Evolutionary conservation across 2,329 filamentous ascomycete genomes (phyloP), one percentile per base, ranked within the genome.

Genomic region (Lizonia empirigonia): DNA sequence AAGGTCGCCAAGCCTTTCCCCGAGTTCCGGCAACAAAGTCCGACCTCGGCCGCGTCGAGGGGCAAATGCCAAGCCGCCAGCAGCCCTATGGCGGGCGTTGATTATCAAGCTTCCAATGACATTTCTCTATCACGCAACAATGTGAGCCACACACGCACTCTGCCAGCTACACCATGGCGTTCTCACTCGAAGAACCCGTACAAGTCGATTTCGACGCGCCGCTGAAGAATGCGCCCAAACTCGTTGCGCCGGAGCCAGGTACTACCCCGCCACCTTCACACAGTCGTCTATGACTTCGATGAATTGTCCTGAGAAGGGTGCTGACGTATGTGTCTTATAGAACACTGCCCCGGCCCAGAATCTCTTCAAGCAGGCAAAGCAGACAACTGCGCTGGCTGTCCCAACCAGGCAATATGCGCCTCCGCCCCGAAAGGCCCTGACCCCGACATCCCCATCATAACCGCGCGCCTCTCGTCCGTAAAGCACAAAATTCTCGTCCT

Each of bases 381-480:
- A 49, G 92, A 96, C 75, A 91, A 91, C 34, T 99, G 94, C 78
- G 90, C 88, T 38, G 92, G 92, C 45, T 99, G 94, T 69, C 94
- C 94, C 1, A 99, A 99, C 78, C 92, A 99, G 77, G 80, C 85
- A 38, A 96, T 99, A 65, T 99, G 94, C 78, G 92, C 93, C 15
- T 90, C 92, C 1, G 89, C 92, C 1, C 92, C 93, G 18, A 97
- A 97, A 75, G 94, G 93, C 0, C 93, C 94, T 2, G 94, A 99
- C 71, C 93, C 93, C 0, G 94, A 99, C 73, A 90, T 97, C 36
- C 87, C 91, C 3, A 74, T 94, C 60, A 97, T 99, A 65, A 88
- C 91, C 13, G 84, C 87, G 48, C 89, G 93, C 4, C 85, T 99
- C 3, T 81, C 86, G 9, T 84, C 85, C 42, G 89, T 99, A 56